Evolutionary conservation across 2,329 filamentous ascomycete genomes (phyloP), one percentile per base, ranked within the genome.

Genomic region (Trichophyton mentagrophytes): DNA sequence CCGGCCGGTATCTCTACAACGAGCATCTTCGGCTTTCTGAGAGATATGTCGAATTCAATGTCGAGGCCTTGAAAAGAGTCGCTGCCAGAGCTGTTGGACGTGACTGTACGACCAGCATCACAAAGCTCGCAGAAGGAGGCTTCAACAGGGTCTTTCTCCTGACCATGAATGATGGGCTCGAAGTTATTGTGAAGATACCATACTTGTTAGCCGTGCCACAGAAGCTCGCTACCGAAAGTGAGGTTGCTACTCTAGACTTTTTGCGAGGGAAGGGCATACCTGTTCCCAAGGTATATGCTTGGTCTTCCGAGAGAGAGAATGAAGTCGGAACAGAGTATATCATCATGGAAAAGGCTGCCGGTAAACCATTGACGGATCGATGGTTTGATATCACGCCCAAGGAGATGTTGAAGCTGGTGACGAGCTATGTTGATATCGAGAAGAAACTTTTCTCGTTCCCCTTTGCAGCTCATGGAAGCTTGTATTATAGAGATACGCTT

Each of bases 241-340:
- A 73, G 63, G 71, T 69, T 27, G 72, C 72, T 20, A 74, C 71
- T 17, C 65, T 74, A 4, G 55, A 57, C 33, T 57, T 57, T 25
- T 25, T 57, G 15, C 55, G 36, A 1, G 55, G 13, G 8, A 65
- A 71, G 36, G 65, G 66, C 9, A 64, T 76, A 60, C 72, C 73
- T 20, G 70, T 75, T 20, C 74, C 73, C 5, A 63, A 67, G 44
- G 61, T 76, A 15, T 71, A 70, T 62, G 62, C 66, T 40, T 76
- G 71, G 65, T 73, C 71, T 25, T 59, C 70, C 36, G 68, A 69
- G 8, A 58, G 55, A 15, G 65, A 70, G 15, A 76, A 76, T 61
- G 44, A 69, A 51, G 73, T 72, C 40, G 73, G 73, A 2, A 71
- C 70, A 47, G 73, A 76, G 65, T 77, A 72, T 53, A 69, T 77